phyloP scores from a whole-genome alignment of 2,329 filamentous ascomycete species.

The Aureobasidium zeae region DNA sequence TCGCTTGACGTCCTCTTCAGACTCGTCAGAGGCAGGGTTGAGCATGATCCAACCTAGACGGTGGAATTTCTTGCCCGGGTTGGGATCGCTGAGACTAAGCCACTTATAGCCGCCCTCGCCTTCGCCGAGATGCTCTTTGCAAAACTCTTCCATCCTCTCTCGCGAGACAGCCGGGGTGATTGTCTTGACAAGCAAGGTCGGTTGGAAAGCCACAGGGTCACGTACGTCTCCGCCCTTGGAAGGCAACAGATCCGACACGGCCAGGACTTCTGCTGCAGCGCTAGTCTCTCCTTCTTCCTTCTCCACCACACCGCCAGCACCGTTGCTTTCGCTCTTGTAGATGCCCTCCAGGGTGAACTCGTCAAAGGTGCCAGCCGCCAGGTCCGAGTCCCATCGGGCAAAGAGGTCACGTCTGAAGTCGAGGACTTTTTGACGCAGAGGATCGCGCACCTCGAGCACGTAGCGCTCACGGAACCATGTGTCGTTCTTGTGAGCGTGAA shows the following conservation, averaged over 20 bases:
- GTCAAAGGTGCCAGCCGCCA: conserved; percentile 79
- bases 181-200: conserved; percentile 93
- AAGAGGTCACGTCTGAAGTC: conserved; percentile 72
- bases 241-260: conserved; percentile 83
- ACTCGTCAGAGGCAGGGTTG: conserved; percentile 63
- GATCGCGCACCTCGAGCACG: conserved; percentile 68
- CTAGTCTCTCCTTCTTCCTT: conserved; percentile 94
- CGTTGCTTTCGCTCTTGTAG: conserved; percentile 86
- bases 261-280: conserved; percentile 82
- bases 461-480: conserved; percentile 99
- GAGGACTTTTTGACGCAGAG: conserved; percentile 64
- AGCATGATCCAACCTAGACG: conserved; percentile 98
- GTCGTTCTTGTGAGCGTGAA: conserved; percentile 84
- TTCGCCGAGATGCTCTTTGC: conserved; percentile 87
- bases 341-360: conserved; percentile 91
- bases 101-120: conserved; percentile 89
- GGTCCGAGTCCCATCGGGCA: conserved; percentile 78
- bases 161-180: conserved; percentile 93
- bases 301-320: conserved; percentile 72
- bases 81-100: conserved; percentile 91
- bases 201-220: conserved; percentile 80
- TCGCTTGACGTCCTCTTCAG: conserved; percentile 60
- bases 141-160: conserved; percentile 86
- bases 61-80: conserved; percentile 93
- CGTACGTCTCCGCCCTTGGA: conserved; percentile 74